A percentile compares a stretch with the other conserved stretches of the same genome.
phyloP scores from a whole-genome alignment of 1,139 yeast species.

The Magnusiomyces sp. region DNA sequence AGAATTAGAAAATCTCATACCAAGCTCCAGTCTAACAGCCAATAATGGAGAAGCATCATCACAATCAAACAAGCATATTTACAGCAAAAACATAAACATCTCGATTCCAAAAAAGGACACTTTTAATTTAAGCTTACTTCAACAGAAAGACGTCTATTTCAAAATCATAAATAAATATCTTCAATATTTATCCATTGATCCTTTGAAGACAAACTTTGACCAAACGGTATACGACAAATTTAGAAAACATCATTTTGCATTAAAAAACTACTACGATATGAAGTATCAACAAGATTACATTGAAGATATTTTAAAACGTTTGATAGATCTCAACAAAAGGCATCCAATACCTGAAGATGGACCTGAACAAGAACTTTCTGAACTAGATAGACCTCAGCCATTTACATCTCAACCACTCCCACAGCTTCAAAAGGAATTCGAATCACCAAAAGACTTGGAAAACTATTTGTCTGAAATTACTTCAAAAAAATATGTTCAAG shows the following conservation, averaged over 20 bases:
- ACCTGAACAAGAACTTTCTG: background rate
- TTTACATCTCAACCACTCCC: conserved; percentile 14
- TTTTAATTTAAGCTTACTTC: too few relatives aligned
- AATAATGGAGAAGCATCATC: too few relatives aligned
- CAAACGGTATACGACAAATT: background rate
- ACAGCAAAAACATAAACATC: too few relatives aligned
- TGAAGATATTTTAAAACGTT: conserved; percentile 7
- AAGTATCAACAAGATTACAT: conserved; percentile 5
- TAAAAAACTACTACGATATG: conserved; percentile 12
- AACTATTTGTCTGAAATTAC: conserved; percentile 14
- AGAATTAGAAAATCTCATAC: too few relatives aligned
- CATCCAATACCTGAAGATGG: conserved; percentile 5
- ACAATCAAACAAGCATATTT: too few relatives aligned
- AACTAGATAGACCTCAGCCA: conserved; percentile 1
- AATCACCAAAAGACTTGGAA: conserved; percentile 10
- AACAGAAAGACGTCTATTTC: too few relatives aligned
- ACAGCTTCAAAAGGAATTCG: conserved; percentile 14
- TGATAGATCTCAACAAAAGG: conserved; percentile 6
- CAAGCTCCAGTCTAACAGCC: too few relatives aligned
- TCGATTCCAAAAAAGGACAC: too few relatives aligned
- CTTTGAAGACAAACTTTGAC: too few relatives aligned
- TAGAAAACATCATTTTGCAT: conserved; percentile 3
- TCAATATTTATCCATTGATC: too few relatives aligned
- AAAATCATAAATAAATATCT: too few relatives aligned
- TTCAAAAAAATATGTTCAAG: conserved; percentile 9